phyloP scores from a whole-genome alignment of 2,329 filamentous ascomycete species.

The Cladorrhinum sp. region DNA sequence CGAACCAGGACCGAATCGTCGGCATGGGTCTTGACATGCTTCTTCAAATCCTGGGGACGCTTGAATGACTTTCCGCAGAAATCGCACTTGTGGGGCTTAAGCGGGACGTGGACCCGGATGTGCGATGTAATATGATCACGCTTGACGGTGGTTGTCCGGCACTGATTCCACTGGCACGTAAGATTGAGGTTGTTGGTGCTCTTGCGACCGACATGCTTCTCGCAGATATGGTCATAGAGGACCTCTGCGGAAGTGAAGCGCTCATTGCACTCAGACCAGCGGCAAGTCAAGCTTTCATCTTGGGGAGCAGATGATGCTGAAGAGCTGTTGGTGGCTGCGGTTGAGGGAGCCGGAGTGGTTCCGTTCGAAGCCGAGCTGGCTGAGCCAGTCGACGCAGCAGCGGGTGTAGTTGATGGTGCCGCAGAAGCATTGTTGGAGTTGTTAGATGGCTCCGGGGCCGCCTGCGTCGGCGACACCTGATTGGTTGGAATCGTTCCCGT shows the following conservation, averaged over 20 bases:
- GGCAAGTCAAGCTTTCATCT: slow-evolving; percentile 58
- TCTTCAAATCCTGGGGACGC: slow-evolving; percentile 97
- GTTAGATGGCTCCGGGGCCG: neutral
- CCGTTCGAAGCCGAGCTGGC: slow-evolving; percentile 48
- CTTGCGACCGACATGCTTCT: slow-evolving; percentile 97
- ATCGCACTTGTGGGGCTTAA: slow-evolving; percentile 99
- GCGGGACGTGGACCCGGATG: slow-evolving; percentile 95
- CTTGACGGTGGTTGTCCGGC: slow-evolving; percentile 95
- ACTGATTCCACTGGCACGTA: slow-evolving; percentile 95
- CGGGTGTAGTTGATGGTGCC: slow-evolving; percentile 22
- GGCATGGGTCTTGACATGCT: slow-evolving; percentile 98
- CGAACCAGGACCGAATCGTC: slow-evolving; percentile 79
- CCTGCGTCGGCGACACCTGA: slow-evolving; percentile 3
- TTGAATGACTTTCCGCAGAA: slow-evolving; percentile 99
- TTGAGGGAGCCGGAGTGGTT: slow-evolving; percentile 51
- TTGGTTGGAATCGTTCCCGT: slow-evolving; percentile 1
- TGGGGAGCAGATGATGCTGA: slow-evolving; percentile 22
- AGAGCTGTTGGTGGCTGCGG: slow-evolving; percentile 36
- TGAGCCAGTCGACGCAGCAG: slow-evolving; percentile 33
- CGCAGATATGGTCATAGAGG: slow-evolving; percentile 88
- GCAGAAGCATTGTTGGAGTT: slow-evolving; percentile 19
- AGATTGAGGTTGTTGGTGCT: slow-evolving; percentile 98
- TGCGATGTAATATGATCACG: slow-evolving; percentile 99
- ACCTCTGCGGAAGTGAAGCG: slow-evolving; percentile 56
- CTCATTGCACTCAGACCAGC: slow-evolving; percentile 58